phyloP scores from a whole-genome alignment of 1,139 yeast genomes.

The Trichomonascaceae sp. region DNA sequence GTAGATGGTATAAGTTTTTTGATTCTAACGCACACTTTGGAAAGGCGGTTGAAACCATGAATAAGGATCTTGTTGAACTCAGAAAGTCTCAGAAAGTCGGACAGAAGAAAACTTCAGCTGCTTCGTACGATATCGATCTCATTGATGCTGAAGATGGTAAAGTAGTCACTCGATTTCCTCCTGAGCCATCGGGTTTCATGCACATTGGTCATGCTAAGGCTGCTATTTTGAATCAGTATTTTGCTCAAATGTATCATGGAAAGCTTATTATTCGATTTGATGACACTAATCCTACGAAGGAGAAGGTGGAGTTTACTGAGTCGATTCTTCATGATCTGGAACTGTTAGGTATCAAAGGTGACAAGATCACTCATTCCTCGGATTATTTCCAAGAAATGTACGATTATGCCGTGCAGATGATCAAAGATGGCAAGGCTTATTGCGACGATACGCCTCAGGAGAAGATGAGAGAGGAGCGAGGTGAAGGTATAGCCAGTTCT shows the following conservation, averaged over 20 bases:
- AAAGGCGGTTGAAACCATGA: slow-evolving; percentile 59
- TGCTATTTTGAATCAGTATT: slow-evolving; percentile 89
- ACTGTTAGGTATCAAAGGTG: slow-evolving; percentile 87
- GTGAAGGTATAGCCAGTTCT: slow-evolving; percentile 86
- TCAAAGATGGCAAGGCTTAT: slow-evolving; percentile 92
- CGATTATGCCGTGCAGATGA: slow-evolving; percentile 73
- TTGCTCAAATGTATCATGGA: slow-evolving; percentile 91
- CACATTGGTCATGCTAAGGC: slow-evolving; percentile 98
- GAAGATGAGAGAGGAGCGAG: slow-evolving; percentile 95
- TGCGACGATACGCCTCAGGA: slow-evolving; percentile 94
- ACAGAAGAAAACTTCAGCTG: slow-evolving; percentile 47
- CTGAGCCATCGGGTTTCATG: slow-evolving; percentile 86
- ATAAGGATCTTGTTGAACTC: slow-evolving; percentile 64
- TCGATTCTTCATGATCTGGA: slow-evolving; percentile 86
- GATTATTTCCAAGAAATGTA: slow-evolving; percentile 90
- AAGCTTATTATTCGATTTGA: slow-evolving; percentile 92
- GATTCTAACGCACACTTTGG: slow-evolving; percentile 65
- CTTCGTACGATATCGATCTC: slow-evolving; percentile 87
- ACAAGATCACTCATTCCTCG: slow-evolving; percentile 77
- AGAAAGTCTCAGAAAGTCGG: slow-evolving; percentile 62
- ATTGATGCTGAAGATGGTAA: slow-evolving; percentile 86
- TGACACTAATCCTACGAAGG: slow-evolving; percentile 95
- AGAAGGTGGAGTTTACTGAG: slow-evolving; percentile 86
- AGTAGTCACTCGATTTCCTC: slow-evolving; percentile 97
- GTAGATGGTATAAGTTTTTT: slow-evolving; percentile 88